These are phyloP conservation scores for Macrolepiota dolichaula DNA, from an alignment of 768 basidiomycete species.

Conservation along the genomic window DNA sequence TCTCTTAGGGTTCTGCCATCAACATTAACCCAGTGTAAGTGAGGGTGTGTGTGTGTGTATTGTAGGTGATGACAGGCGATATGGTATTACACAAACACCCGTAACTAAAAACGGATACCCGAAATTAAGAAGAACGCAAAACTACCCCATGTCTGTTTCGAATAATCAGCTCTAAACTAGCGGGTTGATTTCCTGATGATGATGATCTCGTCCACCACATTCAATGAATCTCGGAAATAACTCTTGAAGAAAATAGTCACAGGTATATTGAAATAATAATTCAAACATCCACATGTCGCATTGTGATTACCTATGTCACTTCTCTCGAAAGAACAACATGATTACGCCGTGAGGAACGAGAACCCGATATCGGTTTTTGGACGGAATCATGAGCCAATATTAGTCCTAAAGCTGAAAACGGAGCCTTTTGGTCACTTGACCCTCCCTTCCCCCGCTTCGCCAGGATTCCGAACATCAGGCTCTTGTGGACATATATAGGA, in stretches of 20 bases:
- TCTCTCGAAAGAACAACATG: background rate
- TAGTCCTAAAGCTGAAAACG: background rate
- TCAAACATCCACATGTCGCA: background rate
- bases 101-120: background rate
- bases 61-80: too few relatives aligned
- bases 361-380: background rate
- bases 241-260: background rate
- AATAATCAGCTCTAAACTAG: background rate
- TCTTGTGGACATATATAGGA: background rate
- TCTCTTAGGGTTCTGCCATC: too few relatives aligned
- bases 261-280: background rate
- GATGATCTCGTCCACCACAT: background rate
- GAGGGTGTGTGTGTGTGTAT: too few relatives aligned
- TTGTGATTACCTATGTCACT: background rate
- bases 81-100: background rate
- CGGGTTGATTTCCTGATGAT: background rate
- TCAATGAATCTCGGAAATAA: constrained; percentile 3
- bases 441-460: background rate
- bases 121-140: background rate
- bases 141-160: too few relatives aligned
- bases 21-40: too few relatives aligned
- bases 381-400: background rate
- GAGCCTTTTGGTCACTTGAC: background rate
- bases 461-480: background rate
- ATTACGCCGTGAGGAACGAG: background rate